Percentiles rank a stretch among this genome's conserved stretches.
These are phyloP conservation scores for Filobasidium wieringae DNA, from an alignment of 768 basidiomycete species.

Conservation along the genomic window DNA sequence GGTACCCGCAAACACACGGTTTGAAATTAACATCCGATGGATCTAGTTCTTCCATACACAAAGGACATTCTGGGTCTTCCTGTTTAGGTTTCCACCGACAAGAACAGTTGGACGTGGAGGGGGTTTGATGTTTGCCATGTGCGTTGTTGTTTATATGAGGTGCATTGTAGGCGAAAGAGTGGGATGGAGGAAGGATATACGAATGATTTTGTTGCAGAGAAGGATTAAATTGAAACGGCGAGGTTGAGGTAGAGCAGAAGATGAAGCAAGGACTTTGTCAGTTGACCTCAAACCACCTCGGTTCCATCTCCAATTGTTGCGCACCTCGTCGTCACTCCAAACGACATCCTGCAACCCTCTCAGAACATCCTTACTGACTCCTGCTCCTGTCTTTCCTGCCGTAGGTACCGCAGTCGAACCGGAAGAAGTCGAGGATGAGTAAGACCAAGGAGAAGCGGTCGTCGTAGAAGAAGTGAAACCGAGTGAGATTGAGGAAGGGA, in stretches of 20 bases:
- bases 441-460: constrained; percentile 3
- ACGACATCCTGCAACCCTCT: constrained; percentile 38
- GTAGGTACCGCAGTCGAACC: not conserved
- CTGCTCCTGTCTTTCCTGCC: not conserved
- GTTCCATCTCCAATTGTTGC: too few relatives aligned
- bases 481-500: not conserved
- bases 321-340: constrained; percentile 40
- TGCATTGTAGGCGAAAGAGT: not conserved
- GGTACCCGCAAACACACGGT: constrained; percentile 97
- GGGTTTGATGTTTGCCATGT: not conserved
- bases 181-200: not conserved
- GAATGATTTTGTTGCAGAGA: not conserved
- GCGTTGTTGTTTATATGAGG: not conserved
- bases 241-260: not conserved
- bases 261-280: not conserved
- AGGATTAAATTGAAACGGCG: not conserved
- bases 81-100: constrained; percentile 32
- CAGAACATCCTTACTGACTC: constrained; percentile 19
- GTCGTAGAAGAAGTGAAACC: constrained; percentile 12
- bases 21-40: constrained; percentile 98
- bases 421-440: not conserved
- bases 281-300: not conserved
- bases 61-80: constrained; percentile 96
- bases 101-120: too few relatives aligned
- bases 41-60: constrained; percentile 98